A percentile compares a stretch with the other conserved stretches of the same genome.
Evolutionary conservation across 768 basidiomycete genomes (phyloP).

Genomic region (Pleurotus eryngii): DNA sequence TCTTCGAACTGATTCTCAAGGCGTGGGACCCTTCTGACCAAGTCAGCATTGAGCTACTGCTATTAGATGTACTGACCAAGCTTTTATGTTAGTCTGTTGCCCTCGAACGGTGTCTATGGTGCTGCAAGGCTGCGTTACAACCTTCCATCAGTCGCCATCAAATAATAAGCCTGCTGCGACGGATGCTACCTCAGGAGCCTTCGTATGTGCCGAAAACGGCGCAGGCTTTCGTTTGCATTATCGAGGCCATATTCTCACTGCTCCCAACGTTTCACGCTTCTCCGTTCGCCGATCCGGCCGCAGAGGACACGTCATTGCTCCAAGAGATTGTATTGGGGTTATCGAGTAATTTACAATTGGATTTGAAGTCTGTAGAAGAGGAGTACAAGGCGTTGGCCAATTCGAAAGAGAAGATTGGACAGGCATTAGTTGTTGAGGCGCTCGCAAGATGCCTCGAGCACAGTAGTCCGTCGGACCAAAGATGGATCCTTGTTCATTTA

Average conservation of each 20-base stretch:
- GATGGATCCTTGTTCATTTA: conserved; percentile 47
- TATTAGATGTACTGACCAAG: not conserved
- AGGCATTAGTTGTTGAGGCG: conserved; percentile 40
- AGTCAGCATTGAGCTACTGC: conserved; percentile 31
- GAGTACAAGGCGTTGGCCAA: conserved; percentile 43
- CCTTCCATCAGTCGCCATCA: conserved; percentile 38
- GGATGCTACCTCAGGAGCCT: conserved; percentile 41
- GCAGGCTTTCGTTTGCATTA: conserved; percentile 46
- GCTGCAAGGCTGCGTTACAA: conserved; percentile 55
- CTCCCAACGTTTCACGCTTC: conserved; percentile 35
- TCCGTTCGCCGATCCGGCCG: conserved; percentile 17
- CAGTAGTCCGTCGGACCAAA: conserved; percentile 37
- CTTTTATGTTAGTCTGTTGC: conserved; percentile 31
- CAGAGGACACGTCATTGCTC: conserved; percentile 31
- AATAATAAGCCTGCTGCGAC: conserved; percentile 46
- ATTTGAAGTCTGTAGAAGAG: conserved; percentile 42
- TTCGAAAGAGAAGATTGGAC: conserved; percentile 34
- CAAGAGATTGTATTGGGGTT: conserved; percentile 43
- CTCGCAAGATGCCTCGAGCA: conserved; percentile 52
- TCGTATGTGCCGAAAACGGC: conserved; percentile 40
- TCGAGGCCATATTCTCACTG: conserved; percentile 49
- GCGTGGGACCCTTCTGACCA: conserved; percentile 58
- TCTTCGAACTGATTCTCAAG: conserved; percentile 55
- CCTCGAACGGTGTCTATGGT: conserved; percentile 68
- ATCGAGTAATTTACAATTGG: conserved; percentile 44